Evolutionary conservation across 2,329 filamentous ascomycete genomes (phyloP).

Genomic region (Fusarium fujikuroi): DNA sequence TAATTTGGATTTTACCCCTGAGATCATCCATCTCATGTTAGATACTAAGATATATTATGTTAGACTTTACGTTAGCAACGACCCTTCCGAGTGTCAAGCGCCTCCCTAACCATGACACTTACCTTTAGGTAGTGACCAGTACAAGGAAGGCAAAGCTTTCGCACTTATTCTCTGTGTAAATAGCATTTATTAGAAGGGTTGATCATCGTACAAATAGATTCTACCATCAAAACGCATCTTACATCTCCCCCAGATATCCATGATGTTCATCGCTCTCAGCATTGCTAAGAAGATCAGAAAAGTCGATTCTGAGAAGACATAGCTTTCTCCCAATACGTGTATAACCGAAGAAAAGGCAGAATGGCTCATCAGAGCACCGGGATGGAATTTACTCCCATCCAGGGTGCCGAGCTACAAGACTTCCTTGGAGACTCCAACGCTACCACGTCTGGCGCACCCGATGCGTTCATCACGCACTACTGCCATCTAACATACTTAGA

Average conservation of each 20-base stretch:
- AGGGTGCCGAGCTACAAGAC: neutral
- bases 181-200: neutral
- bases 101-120: neutral
- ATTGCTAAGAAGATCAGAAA: neutral
- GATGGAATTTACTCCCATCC: neutral
- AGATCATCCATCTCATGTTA: neutral
- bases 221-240: neutral
- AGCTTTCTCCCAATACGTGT: neutral
- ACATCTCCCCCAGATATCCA: neutral
- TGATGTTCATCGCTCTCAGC: neutral
- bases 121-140: neutral
- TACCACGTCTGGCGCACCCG: neutral
- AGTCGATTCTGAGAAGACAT: neutral
- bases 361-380: neutral
- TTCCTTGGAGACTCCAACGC: rapidly evolving
- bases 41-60: neutral
- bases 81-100: neutral
- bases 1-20: neutral
- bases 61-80: neutral
- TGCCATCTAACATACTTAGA: neutral
- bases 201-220: neutral
- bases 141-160: neutral
- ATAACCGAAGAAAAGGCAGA: neutral
- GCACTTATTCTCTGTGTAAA: neutral
- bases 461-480: neutral